These are phyloP conservation scores for Fusarium armeniacum DNA, from an alignment of 2,329 filamentous ascomycete species.

Conservation along the genomic window DNA sequence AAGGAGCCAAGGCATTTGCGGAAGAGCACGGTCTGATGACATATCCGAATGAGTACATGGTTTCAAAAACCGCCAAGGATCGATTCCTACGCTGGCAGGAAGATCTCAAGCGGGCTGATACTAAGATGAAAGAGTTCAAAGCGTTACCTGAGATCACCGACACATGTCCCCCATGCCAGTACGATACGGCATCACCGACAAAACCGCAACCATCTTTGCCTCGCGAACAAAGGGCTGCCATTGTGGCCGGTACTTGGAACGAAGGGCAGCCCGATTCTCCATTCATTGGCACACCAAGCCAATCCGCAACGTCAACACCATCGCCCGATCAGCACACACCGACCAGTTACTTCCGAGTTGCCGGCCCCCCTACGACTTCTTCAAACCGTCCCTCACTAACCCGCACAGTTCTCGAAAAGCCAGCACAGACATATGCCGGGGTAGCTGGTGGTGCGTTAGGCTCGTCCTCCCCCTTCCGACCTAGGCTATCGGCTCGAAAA, in stretches of 20 bases:
- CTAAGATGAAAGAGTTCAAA: constrained; percentile 54
- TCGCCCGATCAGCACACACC: constrained; percentile 35
- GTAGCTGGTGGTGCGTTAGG: constrained; percentile 25
- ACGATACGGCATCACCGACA: constrained; percentile 52
- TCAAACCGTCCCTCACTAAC: constrained; percentile 14
- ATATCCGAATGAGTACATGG: constrained; percentile 79
- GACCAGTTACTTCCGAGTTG: constrained; percentile 41
- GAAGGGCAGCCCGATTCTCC: constrained; percentile 74
- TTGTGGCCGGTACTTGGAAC: constrained; percentile 72
- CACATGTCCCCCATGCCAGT: constrained; percentile 51
- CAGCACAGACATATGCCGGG: constrained; percentile 36
- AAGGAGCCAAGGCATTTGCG: constrained; percentile 90
- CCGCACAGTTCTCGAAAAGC: constrained; percentile 34
- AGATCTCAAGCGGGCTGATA: constrained; percentile 76
- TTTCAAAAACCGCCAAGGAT: constrained; percentile 84
- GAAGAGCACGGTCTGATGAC: constrained; percentile 80
- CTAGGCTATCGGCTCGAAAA: constrained; percentile 20
- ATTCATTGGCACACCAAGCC: constrained; percentile 49
- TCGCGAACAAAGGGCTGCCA: constrained; percentile 67
- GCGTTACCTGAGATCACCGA: constrained; percentile 25
- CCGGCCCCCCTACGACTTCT: constrained; percentile 27
- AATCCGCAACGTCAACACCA: constrained; percentile 31
- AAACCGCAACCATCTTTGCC: constrained; percentile 47
- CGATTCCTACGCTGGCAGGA: constrained; percentile 84
- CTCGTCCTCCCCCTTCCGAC: constrained; percentile 24